Base-by-base conservation (phyloP, 208 protist species). In the Vickermania spadyakhi region DNA sequence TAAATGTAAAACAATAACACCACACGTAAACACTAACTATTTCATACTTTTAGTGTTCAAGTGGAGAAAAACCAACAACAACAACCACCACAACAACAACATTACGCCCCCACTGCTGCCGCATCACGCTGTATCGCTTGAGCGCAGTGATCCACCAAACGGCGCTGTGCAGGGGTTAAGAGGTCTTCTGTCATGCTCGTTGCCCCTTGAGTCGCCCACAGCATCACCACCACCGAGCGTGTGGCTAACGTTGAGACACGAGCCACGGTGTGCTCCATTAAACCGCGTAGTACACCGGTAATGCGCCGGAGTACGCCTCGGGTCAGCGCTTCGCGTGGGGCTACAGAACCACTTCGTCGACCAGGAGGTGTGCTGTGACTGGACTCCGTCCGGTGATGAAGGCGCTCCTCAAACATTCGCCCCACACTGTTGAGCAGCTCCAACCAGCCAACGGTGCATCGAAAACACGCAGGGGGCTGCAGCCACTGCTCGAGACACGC, bases 401-500 rank as follows among this genome's bases (percentile, higher is more conserved):
- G 18, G 25, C 50, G 25, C 45, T 25, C 65, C 61, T 75, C 60
- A 49, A 93, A 55, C n/a, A 77, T 13, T 13, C 72, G 42, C 22
- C 73, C 67, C n/a, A 89, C 53, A 29, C 68, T 59, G 2, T 73
- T 59, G n/a, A 94, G 41, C n/a, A 89, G 13, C 25, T 69, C 66
- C 11, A 91, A 26, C 71, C 79, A 81, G 26, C 84, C 81, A 18
- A 55, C 60, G n/a, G 68, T 87, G 4, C 65, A 63, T 1, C 75
- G 72, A 28, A 71, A 54, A 0, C 36, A 14, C 5, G 59, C 4
- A 11, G 60, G 55, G n/a, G 67, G 62, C 2, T 63, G 52, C 28
- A 72, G 63, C 87, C 81, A 91, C 14, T n/a, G 56, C n/a, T 67
- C 72, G 1, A 94, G 36, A 26, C 62, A 73, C 31, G 62, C 65